Base-by-base conservation (phyloP, 768 basidiomycete genomes). In the Tylopilus balloui region DNA sequence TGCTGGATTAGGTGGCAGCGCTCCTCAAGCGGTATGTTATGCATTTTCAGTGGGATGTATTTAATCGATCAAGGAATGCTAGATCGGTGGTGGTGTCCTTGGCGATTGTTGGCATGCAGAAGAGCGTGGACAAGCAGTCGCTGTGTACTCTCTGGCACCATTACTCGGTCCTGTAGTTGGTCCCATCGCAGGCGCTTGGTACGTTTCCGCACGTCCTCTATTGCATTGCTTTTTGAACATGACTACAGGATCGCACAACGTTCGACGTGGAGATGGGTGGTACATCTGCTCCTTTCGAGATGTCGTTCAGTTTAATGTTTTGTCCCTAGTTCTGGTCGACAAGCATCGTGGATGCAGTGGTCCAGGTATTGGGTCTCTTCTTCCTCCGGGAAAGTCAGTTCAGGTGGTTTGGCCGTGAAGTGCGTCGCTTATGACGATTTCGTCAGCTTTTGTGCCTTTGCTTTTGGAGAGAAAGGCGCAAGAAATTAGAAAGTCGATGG, bases 251-350 rank as follows among this genome's bases (percentile, higher is more conserved):
- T 88, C 23, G 78, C 80, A 0, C 70, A 86, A 35, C 69, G 67
- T 31, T 76, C 82, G 0, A 81, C 81, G 0, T 88, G 86, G 86
- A 70, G 82, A 62, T 87, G 84, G 84, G 83, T 86, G 25, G 80
- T 78, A 63, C 35, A 78, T 71, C 5, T 31, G 12, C 3, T 37
- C 19, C 4, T 35, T 31, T 32, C 2, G 0, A 15, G 3, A 6
- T 11, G 0, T 37, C 14, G 12, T 17, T 31, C 19, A 7, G 11
- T 23, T 14, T 3, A 6, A 45, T 36, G 3, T 24, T 37, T 15
- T 11, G 3, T 29, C 13, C 39, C 34, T 54, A 81, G 75, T 88
- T 87, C 62, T 85, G 84, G 79, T 77, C 83, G 0, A 82, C 81
- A 4, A 78, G 72, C 27, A 81, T 86, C 31, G 70, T 76, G 0